Evolutionary conservation across 2,329 filamentous ascomycete species (phyloP).

Genomic region (Fusarium pininemorale): DNA sequence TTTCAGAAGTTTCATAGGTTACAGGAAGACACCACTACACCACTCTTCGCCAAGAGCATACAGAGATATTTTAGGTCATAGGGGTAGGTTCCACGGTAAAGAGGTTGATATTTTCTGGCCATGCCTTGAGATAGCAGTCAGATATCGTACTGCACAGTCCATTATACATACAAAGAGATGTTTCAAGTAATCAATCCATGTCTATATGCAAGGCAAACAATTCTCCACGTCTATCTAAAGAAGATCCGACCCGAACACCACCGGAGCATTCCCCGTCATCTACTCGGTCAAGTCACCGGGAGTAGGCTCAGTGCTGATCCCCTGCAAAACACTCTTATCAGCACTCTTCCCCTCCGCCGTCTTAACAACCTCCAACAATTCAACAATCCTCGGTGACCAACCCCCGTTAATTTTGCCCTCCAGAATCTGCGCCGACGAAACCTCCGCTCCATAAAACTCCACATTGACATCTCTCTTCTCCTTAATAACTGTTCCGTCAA

Average conservation of each 20-base stretch:
- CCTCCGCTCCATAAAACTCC: neutral
- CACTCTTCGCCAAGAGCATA: neutral
- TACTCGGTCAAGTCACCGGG: neutral
- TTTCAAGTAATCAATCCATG: neutral
- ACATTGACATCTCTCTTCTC: neutral
- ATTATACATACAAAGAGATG: rapidly evolving
- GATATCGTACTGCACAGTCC: rapidly evolving
- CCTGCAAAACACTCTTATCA: neutral
- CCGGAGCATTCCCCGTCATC: neutral
- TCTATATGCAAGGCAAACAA: neutral
- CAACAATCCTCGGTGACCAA: neutral
- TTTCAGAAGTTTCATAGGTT: neutral
- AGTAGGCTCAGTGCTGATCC: neutral
- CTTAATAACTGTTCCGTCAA: neutral
- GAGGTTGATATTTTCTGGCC: no score
- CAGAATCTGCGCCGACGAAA: neutral
- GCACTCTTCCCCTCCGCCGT: neutral
- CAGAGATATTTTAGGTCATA: neutral
- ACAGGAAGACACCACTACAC: neutral
- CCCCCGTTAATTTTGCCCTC: neutral
- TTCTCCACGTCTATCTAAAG: rapidly evolving
- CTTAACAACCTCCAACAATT: neutral
- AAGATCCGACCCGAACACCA: neutral
- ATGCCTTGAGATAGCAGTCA: rapidly evolving
- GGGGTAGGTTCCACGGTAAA: no score